Conservation (phyloP, 176 grass and related monocot genomes). For the Thinopyrum elongatum region DNA sequence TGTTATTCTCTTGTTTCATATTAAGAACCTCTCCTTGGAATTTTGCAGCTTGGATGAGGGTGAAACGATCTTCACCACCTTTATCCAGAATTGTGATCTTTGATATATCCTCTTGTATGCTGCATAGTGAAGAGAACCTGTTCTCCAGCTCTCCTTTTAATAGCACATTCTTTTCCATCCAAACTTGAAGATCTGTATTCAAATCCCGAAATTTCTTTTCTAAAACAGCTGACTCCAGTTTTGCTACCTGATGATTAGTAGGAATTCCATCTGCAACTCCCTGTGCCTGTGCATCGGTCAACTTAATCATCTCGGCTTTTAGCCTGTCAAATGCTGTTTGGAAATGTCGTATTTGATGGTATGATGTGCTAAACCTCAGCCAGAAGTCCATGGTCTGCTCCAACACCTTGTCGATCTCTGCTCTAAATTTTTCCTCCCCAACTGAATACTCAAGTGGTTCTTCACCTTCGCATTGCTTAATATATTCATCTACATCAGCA, state of each 20-base stretch:
- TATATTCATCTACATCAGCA: constrained; percentile 47
- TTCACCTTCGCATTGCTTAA: constrained; percentile 48
- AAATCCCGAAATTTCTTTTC: constrained; percentile 68
- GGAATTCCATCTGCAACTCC: constrained; percentile 7
- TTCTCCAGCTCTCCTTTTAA: constrained; percentile 67
- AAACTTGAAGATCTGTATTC: constrained; percentile 76
- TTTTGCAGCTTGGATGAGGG: constrained; percentile 49
- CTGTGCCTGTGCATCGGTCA: constrained; percentile 35
- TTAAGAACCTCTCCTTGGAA: constrained; percentile 74
- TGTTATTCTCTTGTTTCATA: constrained; percentile 77
- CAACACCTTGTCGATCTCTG: constrained; percentile 55
- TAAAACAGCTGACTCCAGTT: constrained; percentile 41
- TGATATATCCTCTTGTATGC: constrained; percentile 67
- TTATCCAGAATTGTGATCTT: constrained; percentile 30
- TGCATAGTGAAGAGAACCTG: constrained; percentile 59
- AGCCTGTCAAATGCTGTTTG: constrained; percentile 57
- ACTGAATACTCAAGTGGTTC: constrained; percentile 27
- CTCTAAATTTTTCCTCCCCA: constrained; percentile 57
- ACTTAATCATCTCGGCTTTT: constrained; percentile 51
- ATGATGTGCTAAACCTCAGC: constrained; percentile 74
- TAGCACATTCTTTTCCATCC: constrained; percentile 70
- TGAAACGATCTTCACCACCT: constrained; percentile 41
- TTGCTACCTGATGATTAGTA: constrained; percentile 43
- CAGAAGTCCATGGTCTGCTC: constrained; percentile 73
- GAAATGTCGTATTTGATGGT: constrained; percentile 62